Evolutionary conservation across 306 rosid genomes (phyloP).

Genomic region (Abrus pulchellus): DNA sequence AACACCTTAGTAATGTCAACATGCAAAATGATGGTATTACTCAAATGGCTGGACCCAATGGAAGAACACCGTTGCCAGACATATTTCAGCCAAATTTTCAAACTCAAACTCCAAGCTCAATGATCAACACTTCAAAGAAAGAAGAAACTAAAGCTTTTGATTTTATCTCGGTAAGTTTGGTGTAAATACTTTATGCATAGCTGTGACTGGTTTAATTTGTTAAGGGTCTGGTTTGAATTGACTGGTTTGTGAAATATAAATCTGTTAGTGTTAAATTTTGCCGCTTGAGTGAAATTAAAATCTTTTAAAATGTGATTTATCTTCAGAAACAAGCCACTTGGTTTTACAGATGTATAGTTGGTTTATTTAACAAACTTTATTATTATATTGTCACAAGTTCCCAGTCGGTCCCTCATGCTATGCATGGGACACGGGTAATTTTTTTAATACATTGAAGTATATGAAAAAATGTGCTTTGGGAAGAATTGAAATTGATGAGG

Average conservation of each 20-base stretch:
- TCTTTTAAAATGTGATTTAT: constrained; percentile 20
- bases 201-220: constrained; percentile 34
- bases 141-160: constrained; percentile 95
- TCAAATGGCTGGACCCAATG: constrained; percentile 65
- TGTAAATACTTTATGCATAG: constrained; percentile 2
- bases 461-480: not conserved
- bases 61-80: constrained; percentile 78
- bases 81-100: constrained; percentile 81
- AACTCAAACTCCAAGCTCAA: constrained; percentile 66
- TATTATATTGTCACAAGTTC: not conserved
- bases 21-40: constrained; percentile 61
- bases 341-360: not conserved
- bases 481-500: constrained; percentile 1
- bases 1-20: constrained; percentile 72
- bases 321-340: constrained; percentile 8
- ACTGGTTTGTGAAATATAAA: constrained; percentile 32
- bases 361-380: constrained; percentile 7
- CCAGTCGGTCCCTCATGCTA: not conserved
- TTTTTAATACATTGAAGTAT: constrained; percentile 13
- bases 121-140: constrained; percentile 79
- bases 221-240: constrained; percentile 42
- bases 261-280: constrained; percentile 11
- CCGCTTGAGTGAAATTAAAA: constrained; percentile 22
- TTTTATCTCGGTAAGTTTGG: constrained; percentile 89
- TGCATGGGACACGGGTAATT: not conserved